Evolutionary conservation across 176 grass and related monocot species (phyloP), one percentile per base, ranked within the genome.

Genomic region (Cenchrus purpureus): DNA sequence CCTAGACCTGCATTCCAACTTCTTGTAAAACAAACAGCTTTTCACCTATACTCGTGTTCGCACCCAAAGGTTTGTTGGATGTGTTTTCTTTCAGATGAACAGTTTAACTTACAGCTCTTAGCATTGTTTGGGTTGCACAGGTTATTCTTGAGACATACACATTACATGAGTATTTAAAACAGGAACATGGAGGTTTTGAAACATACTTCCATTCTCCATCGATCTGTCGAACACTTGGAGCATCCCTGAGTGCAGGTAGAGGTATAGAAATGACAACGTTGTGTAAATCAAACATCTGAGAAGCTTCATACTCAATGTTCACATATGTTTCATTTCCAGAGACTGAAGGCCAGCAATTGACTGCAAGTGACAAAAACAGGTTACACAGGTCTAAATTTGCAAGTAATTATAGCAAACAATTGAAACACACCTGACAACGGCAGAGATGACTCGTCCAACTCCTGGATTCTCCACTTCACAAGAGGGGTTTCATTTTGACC

Each of bases 201-300:
- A 59, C 74, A 71, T 92, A 94, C 95, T 84, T 94, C 92, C 92
- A 97, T 80, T 97, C 95, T 78, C 95, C 95, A 80, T 97, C 95
- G 85, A 97, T 89, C 74, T 94, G 90, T 43, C 74, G 92, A 69
- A 97, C 83, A 87, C 74, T 89, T 74, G 95, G 95, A 74, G 86
- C 76, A 20, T 84, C 95, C 80, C 92, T 89, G 45, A 97, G 90
- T 80, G 83, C 84, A 65, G 95, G 92, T 37, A 97, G 90, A 78
- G 95, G 92, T 82, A 97, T 88, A 80, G 84, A 94, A 69, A 97
- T 86, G 50, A 92, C 74, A 86, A 97, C 90, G 81, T 94, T 97
- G 25, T 97, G 90, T 78, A 97, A 91, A 73, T 94, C 95, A 86
- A 94, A 97, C 81, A 91, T 83, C 40, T 91, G 68, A 12, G 92